Conservation (phyloP, 108 stramenopile species). For the Cyclostephanos tholiformis region DNA sequence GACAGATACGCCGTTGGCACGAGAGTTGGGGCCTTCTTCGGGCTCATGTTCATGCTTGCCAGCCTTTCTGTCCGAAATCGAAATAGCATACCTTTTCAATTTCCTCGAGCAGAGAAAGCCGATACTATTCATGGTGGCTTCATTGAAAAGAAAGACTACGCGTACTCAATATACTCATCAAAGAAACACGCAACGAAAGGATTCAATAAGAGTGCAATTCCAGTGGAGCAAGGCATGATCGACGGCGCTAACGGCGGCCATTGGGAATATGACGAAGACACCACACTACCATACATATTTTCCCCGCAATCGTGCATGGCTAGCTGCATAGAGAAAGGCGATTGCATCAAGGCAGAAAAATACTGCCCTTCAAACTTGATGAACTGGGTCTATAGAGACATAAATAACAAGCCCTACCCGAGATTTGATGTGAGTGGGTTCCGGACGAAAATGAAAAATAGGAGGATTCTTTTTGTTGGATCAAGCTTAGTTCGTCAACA, state of each 20-base stretch:
- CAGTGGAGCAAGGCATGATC: no score
- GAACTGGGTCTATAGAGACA: conserved; percentile 13
- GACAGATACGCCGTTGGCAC: no score
- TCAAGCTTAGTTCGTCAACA: conserved; percentile 27
- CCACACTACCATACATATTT: conserved; percentile 1
- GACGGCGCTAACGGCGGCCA: not conserved
- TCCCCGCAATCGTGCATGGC: not conserved
- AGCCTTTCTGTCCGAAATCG: no score
- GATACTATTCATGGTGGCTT: no score
- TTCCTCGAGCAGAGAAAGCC: no score
- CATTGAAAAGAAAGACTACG: no score
- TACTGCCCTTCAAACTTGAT: conserved; percentile 1
- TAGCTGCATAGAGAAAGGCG: not conserved
- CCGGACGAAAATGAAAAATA: conserved; percentile 18
- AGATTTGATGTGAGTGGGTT: conserved; percentile 24
- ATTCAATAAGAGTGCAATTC: no score
- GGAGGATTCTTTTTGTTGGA: conserved; percentile 17
- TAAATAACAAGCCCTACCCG: conserved; percentile 15
- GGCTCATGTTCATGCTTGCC: no score
- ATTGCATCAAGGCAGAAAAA: not conserved
- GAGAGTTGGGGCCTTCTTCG: no score
- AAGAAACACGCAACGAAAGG: no score
- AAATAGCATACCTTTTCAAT: no score
- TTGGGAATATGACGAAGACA: conserved; percentile 9
- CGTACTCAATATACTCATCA: no score